Evolutionary conservation across 495 filamentous ascomycete genomes (phyloP).

Genomic region (Xylaria curta): DNA sequence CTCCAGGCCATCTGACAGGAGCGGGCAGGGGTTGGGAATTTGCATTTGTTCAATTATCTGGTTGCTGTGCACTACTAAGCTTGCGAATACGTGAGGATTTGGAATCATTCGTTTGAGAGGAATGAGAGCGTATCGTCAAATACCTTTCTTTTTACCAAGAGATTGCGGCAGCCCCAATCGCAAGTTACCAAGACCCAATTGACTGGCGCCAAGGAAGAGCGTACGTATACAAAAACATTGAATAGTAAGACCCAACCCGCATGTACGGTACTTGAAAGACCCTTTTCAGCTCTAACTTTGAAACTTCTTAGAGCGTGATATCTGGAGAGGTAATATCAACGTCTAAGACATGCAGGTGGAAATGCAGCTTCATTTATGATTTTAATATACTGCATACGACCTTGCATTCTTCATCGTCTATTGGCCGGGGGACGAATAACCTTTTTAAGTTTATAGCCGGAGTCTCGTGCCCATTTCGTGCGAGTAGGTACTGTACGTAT

Average conservation of each 20-base stretch:
- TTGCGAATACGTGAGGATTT: slow-evolving; percentile 19
- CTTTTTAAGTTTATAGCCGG: background rate
- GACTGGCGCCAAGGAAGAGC: slow-evolving; percentile 16
- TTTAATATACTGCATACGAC: background rate
- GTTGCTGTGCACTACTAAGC: slow-evolving; percentile 5
- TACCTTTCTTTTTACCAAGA: background rate
- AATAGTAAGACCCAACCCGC: slow-evolving; percentile 10
- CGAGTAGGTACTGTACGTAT: background rate
- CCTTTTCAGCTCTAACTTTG: background rate
- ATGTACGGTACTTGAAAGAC: background rate
- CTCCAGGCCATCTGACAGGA: slow-evolving; percentile 10
- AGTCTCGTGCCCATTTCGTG: background rate
- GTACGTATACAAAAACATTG: slow-evolving; percentile 10
- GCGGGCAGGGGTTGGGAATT: slow-evolving; percentile 15
- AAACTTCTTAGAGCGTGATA: background rate
- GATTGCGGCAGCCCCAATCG: background rate
- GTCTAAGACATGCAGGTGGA: background rate
- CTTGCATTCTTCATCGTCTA: background rate
- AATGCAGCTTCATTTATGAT: background rate
- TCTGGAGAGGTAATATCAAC: background rate
- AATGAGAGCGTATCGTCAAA: background rate
- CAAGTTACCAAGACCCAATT: slow-evolving; percentile 3
- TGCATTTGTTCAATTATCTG: background rate
- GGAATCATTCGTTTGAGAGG: slow-evolving; percentile 5
- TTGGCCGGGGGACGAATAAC: background rate